A percentile compares a stretch with the other conserved stretches of the same genome.
Evolutionary conservation across 1,284 basidiomycete genomes (phyloP).

Genomic region (Papiliotrema fonsecae): DNA sequence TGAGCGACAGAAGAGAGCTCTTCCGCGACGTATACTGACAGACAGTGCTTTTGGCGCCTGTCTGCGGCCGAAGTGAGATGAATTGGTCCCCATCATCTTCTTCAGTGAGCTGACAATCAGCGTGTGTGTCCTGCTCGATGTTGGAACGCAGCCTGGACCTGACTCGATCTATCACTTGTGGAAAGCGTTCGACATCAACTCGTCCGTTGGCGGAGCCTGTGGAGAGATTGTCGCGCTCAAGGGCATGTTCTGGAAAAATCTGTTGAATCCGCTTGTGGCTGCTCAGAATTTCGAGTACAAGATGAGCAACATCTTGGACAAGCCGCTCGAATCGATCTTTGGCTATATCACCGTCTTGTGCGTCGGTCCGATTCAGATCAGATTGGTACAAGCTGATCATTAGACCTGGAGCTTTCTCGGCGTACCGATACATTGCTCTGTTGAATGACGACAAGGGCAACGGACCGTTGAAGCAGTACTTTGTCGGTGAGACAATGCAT

Average conservation of each 20-base stretch:
- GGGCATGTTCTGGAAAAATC: constrained; percentile 69
- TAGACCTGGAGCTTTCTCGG: constrained; percentile 82
- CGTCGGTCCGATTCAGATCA: constrained; percentile 6
- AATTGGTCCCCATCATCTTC: background rate
- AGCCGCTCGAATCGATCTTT: constrained; percentile 72
- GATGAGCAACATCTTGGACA: constrained; percentile 89
- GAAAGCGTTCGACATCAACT: constrained; percentile 96
- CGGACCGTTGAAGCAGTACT: constrained; percentile 89
- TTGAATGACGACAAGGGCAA: constrained; percentile 78
- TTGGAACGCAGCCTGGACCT: constrained; percentile 86
- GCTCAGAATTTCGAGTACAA: constrained; percentile 70
- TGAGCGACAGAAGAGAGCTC: constrained; percentile 18
- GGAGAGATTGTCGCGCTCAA: constrained; percentile 94
- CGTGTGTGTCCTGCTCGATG: constrained; percentile 89
- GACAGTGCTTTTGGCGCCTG: constrained; percentile 36
- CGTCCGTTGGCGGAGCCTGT: constrained; percentile 91
- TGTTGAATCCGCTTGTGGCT: constrained; percentile 70
- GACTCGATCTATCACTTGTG: constrained; percentile 90
- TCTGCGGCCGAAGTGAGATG: constrained; percentile 38
- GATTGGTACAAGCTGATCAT: constrained; percentile 1
- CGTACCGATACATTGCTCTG: constrained; percentile 83
- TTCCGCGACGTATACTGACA: constrained; percentile 11
- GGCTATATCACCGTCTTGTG: constrained; percentile 83
- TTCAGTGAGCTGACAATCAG: constrained; percentile 58
- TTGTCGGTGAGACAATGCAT: constrained; percentile 89